Conservation (phyloP, 2,329 filamentous ascomycete genomes). For the Metarhizium brunneum region DNA sequence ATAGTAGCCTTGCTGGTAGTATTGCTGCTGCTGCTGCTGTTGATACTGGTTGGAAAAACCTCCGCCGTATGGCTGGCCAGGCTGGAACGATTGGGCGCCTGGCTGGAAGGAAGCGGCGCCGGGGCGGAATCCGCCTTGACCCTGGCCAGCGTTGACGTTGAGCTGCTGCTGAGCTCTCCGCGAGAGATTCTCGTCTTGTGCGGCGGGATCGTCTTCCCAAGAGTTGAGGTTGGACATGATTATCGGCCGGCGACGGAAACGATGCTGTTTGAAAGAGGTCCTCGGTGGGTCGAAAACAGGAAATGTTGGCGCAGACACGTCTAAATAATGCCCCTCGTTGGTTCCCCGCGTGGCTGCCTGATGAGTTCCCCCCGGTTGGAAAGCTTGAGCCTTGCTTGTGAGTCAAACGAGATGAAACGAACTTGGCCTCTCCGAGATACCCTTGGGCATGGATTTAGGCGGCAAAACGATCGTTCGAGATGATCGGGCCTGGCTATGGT, state of each 20-base stretch:
- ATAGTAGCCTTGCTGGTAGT: constrained; percentile 47
- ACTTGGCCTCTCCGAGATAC: neutral
- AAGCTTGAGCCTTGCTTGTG: neutral
- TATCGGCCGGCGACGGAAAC: neutral
- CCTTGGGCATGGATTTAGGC: constrained; percentile 2
- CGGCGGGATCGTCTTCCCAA: constrained; percentile 82
- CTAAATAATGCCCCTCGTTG: constrained; percentile 1
- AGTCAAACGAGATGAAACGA: neutral
- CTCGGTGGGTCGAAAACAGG: neutral
- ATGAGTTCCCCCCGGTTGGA: neutral
- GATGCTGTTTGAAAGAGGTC: neutral
- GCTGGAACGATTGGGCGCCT: constrained; percentile 60
- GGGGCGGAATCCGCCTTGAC: constrained; percentile 37
- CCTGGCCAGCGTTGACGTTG: constrained; percentile 54
- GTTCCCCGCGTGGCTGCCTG: neutral
- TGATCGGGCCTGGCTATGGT: constrained; percentile 3
- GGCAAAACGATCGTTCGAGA: neutral
- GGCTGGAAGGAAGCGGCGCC: constrained; percentile 62
- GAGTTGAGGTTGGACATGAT: constrained; percentile 84
- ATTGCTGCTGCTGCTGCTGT: constrained; percentile 40
- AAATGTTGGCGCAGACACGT: constrained; percentile 1
- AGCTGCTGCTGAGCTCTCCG: constrained; percentile 68
- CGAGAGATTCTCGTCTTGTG: constrained; percentile 69
- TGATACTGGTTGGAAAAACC: constrained; percentile 47
- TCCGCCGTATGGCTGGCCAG: constrained; percentile 58